These are phyloP conservation scores for Umbelopsis vinacea DNA, from an alignment of 192 early-diverging fungal species.

Conservation along the genomic window DNA sequence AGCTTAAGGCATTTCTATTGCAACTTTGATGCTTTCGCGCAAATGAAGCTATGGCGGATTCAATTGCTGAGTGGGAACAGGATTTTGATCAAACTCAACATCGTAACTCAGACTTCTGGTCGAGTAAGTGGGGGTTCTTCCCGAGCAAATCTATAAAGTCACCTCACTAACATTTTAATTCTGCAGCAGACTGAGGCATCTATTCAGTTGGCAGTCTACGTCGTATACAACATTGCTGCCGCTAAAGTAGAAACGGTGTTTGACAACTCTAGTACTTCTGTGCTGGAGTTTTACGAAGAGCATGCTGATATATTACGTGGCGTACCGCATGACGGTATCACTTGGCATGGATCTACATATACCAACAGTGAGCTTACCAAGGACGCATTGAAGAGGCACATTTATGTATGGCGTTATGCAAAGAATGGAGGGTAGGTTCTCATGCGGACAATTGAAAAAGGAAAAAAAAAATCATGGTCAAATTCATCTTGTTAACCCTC, in stretches of 20 bases:
- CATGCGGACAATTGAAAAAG: not conserved
- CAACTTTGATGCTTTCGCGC: constrained; percentile 62
- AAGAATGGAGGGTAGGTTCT: constrained; percentile 70
- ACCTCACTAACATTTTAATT: constrained; percentile 20
- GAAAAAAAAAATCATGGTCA: too few relatives aligned
- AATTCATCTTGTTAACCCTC: not conserved
- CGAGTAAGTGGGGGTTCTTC: constrained; percentile 44
- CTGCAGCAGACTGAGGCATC: constrained; percentile 40
- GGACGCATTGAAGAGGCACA: constrained; percentile 56
- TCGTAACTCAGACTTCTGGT: constrained; percentile 52
- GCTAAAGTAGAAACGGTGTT: constrained; percentile 63
- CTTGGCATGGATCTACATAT: constrained; percentile 45
- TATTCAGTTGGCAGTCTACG: constrained; percentile 64
- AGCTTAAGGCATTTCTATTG: constrained; percentile 65
- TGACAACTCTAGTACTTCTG: constrained; percentile 68
- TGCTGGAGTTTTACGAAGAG: constrained; percentile 58
- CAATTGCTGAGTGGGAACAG: constrained; percentile 64
- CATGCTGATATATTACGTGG: constrained; percentile 51
- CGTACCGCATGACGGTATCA: constrained; percentile 44
- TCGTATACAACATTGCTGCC: constrained; percentile 62
- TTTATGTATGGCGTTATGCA: constrained; percentile 65
- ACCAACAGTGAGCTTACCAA: constrained; percentile 62
- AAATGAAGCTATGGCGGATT: constrained; percentile 70
- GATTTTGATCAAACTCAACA: constrained; percentile 73
- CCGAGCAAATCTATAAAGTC: not conserved